Conservation (phyloP, 2,329 filamentous ascomycete species). For the Didymella keratinophila region DNA sequence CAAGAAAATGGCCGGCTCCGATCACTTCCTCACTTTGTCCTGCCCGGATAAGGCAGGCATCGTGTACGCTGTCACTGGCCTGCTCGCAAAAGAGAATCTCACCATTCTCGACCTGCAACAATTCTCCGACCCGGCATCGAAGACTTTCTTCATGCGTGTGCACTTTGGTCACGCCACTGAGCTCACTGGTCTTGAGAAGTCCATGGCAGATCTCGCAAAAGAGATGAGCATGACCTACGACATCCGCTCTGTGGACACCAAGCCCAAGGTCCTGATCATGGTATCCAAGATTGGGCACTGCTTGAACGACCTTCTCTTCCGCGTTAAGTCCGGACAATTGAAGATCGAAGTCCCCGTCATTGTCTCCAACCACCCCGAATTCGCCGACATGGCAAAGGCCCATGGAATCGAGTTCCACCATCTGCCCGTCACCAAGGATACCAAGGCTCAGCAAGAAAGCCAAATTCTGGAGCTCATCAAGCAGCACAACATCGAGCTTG, state of each 20-base stretch:
- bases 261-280: conserved; percentile 84
- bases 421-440: conserved; percentile 79
- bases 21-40: conserved; percentile 72
- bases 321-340: conserved; percentile 76
- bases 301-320: conserved; percentile 83
- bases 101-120: conserved; percentile 88
- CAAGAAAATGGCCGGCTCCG: conserved; percentile 39
- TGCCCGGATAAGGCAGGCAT: conserved; percentile 87
- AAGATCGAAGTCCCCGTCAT: conserved; percentile 78
- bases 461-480: conserved; percentile 74
- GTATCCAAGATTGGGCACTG: conserved; percentile 90
- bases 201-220: conserved; percentile 68
- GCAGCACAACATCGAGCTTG: conserved; percentile 75
- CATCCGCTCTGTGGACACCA: conserved; percentile 71
- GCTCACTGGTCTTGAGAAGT: conserved; percentile 57
- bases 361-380: conserved; percentile 83
- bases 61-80: conserved; percentile 81
- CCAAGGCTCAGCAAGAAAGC: conserved; percentile 76
- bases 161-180: conserved; percentile 72
- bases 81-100: conserved; percentile 75
- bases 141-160: conserved; percentile 88
- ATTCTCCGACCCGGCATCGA: conserved; percentile 76
- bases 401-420: conserved; percentile 84
- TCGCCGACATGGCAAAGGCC: conserved; percentile 70
- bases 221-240: conserved; percentile 75